phyloP scores from a whole-genome alignment of 2,329 filamentous ascomycete species.

The Talaromyces rugulosus region DNA sequence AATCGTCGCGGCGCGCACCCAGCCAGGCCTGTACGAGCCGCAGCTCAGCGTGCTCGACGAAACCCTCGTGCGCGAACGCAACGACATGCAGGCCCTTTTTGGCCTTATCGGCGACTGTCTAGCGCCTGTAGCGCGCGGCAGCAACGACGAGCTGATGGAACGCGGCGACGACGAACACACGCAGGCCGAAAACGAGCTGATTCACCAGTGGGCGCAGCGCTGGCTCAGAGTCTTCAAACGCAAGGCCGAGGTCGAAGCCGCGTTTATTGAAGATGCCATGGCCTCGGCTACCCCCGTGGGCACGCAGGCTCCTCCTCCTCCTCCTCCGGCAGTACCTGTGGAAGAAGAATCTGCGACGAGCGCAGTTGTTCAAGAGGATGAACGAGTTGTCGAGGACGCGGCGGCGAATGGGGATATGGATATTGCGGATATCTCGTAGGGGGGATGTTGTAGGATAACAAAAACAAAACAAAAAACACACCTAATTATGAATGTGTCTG shows the following conservation, averaged over 20 bases:
- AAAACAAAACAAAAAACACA: neutral
- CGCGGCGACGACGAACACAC: slow-evolving; percentile 44
- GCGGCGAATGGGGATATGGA: slow-evolving; percentile 27
- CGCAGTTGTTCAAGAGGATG: neutral
- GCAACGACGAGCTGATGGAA: slow-evolving; percentile 73
- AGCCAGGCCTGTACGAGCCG: slow-evolving; percentile 50
- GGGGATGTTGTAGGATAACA: neutral
- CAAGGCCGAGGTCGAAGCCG: slow-evolving; percentile 80
- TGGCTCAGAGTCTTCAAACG: slow-evolving; percentile 84
- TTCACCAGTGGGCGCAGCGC: slow-evolving; percentile 74
- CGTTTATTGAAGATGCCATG: slow-evolving; percentile 56
- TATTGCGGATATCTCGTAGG: slow-evolving; percentile 24
- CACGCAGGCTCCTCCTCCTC: slow-evolving; percentile 24
- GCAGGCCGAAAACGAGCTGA: slow-evolving; percentile 56
- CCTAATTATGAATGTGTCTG: neutral
- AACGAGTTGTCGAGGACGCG: slow-evolving; percentile 12
- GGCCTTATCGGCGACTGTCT: slow-evolving; percentile 74
- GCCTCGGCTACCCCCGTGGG: slow-evolving; percentile 44
- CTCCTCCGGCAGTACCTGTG: slow-evolving; percentile 15
- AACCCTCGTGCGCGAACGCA: slow-evolving; percentile 64
- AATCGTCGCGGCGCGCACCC: slow-evolving; percentile 62
- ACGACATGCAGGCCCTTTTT: slow-evolving; percentile 76
- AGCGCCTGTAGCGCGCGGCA: slow-evolving; percentile 65
- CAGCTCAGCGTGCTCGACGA: slow-evolving; percentile 61
- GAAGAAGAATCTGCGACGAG: neutral